Evolutionary conservation across 306 rosid species (phyloP), one percentile per base, ranked within the genome.

Genomic region (Macrotyloma uniflorum): DNA sequence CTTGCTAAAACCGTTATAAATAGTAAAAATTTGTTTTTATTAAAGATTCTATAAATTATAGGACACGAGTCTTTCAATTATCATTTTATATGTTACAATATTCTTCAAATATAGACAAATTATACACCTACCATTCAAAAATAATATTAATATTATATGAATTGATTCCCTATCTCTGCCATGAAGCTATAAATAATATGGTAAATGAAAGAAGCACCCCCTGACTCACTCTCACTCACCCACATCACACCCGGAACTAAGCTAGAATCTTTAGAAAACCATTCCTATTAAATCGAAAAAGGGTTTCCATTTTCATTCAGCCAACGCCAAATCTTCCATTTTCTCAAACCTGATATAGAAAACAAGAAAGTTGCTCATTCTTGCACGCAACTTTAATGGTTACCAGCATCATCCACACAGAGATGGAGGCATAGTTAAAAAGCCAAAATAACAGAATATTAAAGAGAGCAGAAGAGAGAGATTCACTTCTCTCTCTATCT

Each of bases 381-480:
- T 45, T 67, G 68, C 82, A 76, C 85, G 81, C 49, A 74, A 66
- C 54, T 46, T 51, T 62, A n/a, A n/a, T 33, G 45, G 23, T 61
- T 15, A 7, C 67, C 5, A 16, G 23, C 38, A 28, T n/a, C 11
- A 28, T 3, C 10, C 19, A 24, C 57, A 68, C 53, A 42, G 30
- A 8, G 13, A 38, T 22, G 20, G 28, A 12, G 32, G 12, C 59
- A 1, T 20, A 77, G 81, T 70, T 62, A 72, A 72, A 71, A 53
- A 6, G 36, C 32, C 18, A 19, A 32, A 72, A 30, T 43, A 61
- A 59, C 22, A 66, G 28, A 47, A 28, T 47, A 75, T 46, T 67
- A 46, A 69, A 67, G 82, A 61, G 75, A 69, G 79, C 70, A 72
- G 83, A 76, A 64, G 84, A 67, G 63, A 53, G 79, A 43, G 62